Evolutionary conservation across 768 basidiomycete genomes (phyloP).

Genomic region (Leccinum aurantiacum): DNA sequence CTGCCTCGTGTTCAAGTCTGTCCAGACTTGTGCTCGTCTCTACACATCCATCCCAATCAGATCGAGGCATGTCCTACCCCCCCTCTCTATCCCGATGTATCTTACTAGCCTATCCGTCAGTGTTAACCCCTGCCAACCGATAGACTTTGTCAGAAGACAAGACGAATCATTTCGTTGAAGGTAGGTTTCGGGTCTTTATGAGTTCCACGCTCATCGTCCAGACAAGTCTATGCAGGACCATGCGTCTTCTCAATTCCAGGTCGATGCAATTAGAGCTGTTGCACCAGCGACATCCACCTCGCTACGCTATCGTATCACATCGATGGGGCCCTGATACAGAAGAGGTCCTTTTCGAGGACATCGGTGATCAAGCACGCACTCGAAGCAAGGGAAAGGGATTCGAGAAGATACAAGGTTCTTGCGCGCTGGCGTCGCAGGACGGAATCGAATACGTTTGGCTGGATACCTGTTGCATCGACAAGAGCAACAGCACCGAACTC

Average conservation of each 20-base stretch:
- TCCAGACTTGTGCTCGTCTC: not conserved
- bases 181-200: slow-evolving; percentile 3
- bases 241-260: slow-evolving; percentile 25
- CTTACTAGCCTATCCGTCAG: not conserved
- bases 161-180: not conserved
- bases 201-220: not conserved
- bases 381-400: slow-evolving; percentile 20
- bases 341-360: slow-evolving; percentile 27
- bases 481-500: slow-evolving; percentile 28
- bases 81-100: not conserved
- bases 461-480: slow-evolving; percentile 37
- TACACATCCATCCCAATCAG: not conserved
- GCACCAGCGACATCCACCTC: not conserved
- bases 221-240: slow-evolving; percentile 9
- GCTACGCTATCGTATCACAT: slow-evolving; percentile 31
- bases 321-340: slow-evolving; percentile 25
- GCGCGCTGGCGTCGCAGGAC: slow-evolving; percentile 19
- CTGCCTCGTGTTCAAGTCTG: slow-evolving; percentile 3
- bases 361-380: slow-evolving; percentile 13
- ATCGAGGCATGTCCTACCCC: not conserved
- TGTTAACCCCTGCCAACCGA: not conserved
- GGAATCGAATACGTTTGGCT: slow-evolving; percentile 28
- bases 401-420: slow-evolving; percentile 23
- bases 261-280: slow-evolving; percentile 20
- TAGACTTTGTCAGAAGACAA: not conserved